Conservation (phyloP, 2,329 filamentous ascomycete genomes). For the Paraphoma sp. region DNA sequence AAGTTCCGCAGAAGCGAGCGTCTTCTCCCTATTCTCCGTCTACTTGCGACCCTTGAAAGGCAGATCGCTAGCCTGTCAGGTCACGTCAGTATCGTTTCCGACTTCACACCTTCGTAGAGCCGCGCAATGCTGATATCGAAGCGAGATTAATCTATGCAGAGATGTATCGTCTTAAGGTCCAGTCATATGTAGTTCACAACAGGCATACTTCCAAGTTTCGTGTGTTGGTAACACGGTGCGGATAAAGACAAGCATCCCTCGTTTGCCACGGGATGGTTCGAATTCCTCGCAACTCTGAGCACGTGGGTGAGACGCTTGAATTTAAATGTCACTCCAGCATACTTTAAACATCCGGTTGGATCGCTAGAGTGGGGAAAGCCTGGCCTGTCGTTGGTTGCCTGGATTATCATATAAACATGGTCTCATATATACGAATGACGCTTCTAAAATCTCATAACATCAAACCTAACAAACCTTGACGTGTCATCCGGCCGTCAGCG, state of each 20-base stretch:
- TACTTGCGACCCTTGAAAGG: neutral
- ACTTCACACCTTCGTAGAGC: neutral
- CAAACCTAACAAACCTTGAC: too few relatives aligned
- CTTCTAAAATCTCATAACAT: too few relatives aligned
- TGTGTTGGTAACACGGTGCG: neutral
- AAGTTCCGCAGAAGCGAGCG: neutral
- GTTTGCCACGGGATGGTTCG: neutral
- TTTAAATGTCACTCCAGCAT: too few relatives aligned
- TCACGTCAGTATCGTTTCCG: too few relatives aligned
- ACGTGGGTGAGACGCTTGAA: neutral
- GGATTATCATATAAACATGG: too few relatives aligned
- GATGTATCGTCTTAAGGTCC: neutral
- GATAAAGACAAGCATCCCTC: neutral
- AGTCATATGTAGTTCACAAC: neutral
- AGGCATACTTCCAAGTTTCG: neutral
- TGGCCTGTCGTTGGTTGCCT: too few relatives aligned
- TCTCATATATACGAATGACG: too few relatives aligned
- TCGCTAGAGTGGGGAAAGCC: too few relatives aligned
- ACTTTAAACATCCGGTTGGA: too few relatives aligned
- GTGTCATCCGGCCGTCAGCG: too few relatives aligned
- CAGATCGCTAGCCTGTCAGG: neutral
- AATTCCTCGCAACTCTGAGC: neutral
- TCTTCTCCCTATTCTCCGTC: constrained; percentile 3
- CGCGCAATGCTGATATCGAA: neutral
- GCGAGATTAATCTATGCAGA: neutral